Evolutionary conservation across 2,329 filamentous ascomycete species (phyloP).

Genomic region (Ciborinia camelliae): DNA sequence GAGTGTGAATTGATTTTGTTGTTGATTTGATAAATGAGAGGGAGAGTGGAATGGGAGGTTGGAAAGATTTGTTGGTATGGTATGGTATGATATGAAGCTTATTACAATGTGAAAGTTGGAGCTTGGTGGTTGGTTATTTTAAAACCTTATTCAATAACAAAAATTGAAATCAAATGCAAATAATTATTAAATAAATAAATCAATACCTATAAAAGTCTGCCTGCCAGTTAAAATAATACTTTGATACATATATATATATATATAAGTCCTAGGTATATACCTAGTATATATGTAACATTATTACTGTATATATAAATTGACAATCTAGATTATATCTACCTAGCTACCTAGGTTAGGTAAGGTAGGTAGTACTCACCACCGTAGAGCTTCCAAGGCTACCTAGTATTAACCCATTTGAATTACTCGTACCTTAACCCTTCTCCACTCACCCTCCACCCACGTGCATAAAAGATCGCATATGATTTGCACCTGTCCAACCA

Average conservation of each 20-base stretch:
- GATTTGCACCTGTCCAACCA: slow-evolving; percentile 6
- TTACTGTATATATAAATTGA: slow-evolving; percentile 3
- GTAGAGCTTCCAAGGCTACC: no score
- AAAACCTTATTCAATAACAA: neutral
- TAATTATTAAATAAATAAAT: neutral
- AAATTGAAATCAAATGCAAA: neutral
- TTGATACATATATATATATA: neutral
- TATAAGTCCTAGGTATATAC: neutral
- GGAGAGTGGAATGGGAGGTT: slow-evolving; percentile 8
- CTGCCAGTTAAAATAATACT: neutral
- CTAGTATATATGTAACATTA: no score
- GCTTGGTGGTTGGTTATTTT: no score
- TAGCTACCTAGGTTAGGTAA: no score
- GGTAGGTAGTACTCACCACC: no score
- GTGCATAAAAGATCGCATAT: neutral
- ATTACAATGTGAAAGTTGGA: slow-evolving; percentile 3
- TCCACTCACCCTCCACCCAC: slow-evolving; percentile 2
- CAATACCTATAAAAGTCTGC: neutral
- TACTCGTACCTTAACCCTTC: no score
- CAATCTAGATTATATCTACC: neutral
- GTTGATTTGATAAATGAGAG: neutral
- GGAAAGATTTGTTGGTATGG: no score
- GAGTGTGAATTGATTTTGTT: slow-evolving; percentile 19
- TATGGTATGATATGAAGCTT: slow-evolving; percentile 2
- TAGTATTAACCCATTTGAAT: no score